Evolutionary conservation across 2,329 filamentous ascomycete genomes (phyloP), one percentile per base, ranked within the genome.

Genomic region (Hypomyces rosellus): DNA sequence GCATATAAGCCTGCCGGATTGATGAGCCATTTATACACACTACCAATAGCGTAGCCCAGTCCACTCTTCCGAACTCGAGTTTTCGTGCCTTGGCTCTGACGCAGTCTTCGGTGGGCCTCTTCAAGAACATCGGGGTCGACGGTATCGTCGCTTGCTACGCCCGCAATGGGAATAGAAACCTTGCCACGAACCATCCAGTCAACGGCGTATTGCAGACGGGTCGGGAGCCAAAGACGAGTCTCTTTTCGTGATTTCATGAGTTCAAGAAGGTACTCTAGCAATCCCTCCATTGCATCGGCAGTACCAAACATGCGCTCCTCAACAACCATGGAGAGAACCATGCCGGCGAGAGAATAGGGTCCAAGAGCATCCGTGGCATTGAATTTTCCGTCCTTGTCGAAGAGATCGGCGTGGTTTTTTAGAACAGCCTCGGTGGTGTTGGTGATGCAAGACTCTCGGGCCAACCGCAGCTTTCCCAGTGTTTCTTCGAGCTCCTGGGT

Each of bases 241-340:
- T 53, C 57, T 1, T 63, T 67, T 12, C 69, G 67, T 3, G 61
- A 58, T 16, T 65, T 59, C 6, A 71, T 65, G 2, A 74, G 62
- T 0, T 62, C 56, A 0, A 67, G 54, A 2, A 75, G 59, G 12
- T 69, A 62, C 4, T 62, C 59, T 0, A 77, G 56, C 0, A 76
- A 53, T 1, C 53, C 52, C 36, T 72, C 66, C 5, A 66, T 61
- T 0, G 64, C 58, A 0, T 25, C 43, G 0, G 57, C 57, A n/a
- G 55, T 50, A 5, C 45, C 60, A 14, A 57, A 53, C 5, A 75
- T 63, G 13, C 70, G 65, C 57, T 77, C 73, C 48, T 77, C 73
- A 7, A 74, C 63, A 4, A 75, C 70, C 70, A 78, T 74, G 13
- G 68, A 66, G 3, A 74, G 54, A 2, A 75, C 61, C n/a, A 77